These are phyloP conservation scores for Solanum chaucha DNA, from an alignment of 257 asterid species.

Conservation along the genomic window DNA sequence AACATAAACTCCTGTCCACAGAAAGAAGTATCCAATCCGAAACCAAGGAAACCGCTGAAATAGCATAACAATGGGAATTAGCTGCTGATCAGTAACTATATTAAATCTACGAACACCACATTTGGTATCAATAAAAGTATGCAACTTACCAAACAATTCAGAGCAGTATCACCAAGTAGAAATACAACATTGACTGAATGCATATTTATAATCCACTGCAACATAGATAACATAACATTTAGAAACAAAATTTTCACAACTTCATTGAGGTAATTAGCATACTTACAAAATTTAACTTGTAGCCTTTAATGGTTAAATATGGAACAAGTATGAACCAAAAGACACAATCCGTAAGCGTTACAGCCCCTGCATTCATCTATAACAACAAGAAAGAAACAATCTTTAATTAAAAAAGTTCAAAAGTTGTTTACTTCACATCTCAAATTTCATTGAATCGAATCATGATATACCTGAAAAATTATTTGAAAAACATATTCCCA, in stretches of 20 bases:
- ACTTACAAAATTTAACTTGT: conserved; percentile 78
- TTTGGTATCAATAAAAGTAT: neutral
- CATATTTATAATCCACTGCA: conserved; percentile 89
- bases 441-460: neutral
- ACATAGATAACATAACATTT: neutral
- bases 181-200: conserved; percentile 79
- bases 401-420: neutral
- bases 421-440: neutral
- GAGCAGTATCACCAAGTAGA: conserved; percentile 75
- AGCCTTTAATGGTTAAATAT: conserved; percentile 66
- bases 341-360: conserved; percentile 68
- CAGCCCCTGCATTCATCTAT: conserved; percentile 98
- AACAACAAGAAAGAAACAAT: neutral
- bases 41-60: conserved; percentile 96
- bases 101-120: neutral
- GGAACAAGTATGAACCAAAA: conserved; percentile 95
- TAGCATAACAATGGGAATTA: neutral
- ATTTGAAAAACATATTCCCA: conserved; percentile 69
- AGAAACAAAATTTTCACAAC: neutral
- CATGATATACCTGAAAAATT: conserved; percentile 66
- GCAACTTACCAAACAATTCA: conserved; percentile 67
- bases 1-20: conserved; percentile 70
- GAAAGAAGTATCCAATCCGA: conserved; percentile 70
- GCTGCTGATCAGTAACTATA: neutral
- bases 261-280: neutral